Evolutionary conservation across 2,329 filamentous ascomycete species (phyloP).

Genomic region (Exophiala xenobiotica): DNA sequence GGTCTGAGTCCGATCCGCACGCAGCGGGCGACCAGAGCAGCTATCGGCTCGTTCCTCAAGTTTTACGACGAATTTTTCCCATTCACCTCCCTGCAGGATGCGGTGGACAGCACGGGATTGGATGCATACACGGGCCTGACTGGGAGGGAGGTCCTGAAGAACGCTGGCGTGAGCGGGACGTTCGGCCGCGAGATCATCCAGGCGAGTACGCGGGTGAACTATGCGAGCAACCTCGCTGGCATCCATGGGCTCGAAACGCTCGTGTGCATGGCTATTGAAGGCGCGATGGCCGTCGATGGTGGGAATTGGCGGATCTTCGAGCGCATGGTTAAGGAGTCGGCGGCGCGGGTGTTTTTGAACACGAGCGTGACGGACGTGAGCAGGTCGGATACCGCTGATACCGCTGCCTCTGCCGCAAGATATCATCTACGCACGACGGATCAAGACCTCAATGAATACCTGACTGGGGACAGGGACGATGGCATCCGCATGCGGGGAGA

Average conservation of each 20-base stretch:
- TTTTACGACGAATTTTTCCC: conserved; percentile 83
- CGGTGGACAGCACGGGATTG: conserved; percentile 67
- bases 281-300: conserved; percentile 73
- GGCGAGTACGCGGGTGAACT: conserved; percentile 89
- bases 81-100: conserved; percentile 71
- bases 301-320: conserved; percentile 96
- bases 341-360: conserved; percentile 63
- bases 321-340: conserved; percentile 68
- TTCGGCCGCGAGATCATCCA: conserved; percentile 85
- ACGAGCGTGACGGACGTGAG: conserved; percentile 65
- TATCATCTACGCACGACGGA: conserved; percentile 30
- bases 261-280: conserved; percentile 87
- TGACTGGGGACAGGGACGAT: conserved; percentile 15
- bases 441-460: conserved; percentile 28
- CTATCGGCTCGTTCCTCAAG: conserved; percentile 70
- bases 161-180: conserved; percentile 63
- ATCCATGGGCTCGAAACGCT: conserved; percentile 90
- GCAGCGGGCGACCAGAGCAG: conserved; percentile 68
- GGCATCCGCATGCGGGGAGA: no score
- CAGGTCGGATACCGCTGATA: no score
- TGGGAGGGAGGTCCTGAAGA: conserved; percentile 68
- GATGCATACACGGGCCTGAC: conserved; percentile 65
- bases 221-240: conserved; percentile 79
- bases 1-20: conserved; percentile 74
- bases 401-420: no score